phyloP scores from a whole-genome alignment of 2,329 filamentous ascomycete genomes.

The Fonsecaea pedrosoi region DNA sequence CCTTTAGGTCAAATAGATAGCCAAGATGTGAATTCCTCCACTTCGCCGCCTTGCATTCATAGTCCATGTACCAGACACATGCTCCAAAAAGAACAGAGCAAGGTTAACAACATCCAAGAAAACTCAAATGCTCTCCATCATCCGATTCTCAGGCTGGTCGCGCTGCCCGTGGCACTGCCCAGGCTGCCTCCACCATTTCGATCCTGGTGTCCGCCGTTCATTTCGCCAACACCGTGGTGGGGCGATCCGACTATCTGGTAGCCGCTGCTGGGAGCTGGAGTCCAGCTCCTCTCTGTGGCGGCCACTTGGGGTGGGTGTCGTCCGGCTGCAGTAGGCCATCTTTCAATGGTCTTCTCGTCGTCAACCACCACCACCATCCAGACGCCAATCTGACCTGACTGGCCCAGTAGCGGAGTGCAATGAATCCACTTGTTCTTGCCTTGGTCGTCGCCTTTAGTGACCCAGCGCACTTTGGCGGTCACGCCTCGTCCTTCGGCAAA shows the following conservation, averaged over 20 bases:
- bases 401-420: slow-evolving; percentile 73
- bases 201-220: slow-evolving; percentile 17
- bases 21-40: neutral
- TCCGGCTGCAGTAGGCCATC: slow-evolving; percentile 26
- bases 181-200: slow-evolving; percentile 26
- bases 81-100: neutral
- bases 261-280: slow-evolving; percentile 21
- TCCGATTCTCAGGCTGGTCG: slow-evolving; percentile 33
- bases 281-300: slow-evolving; percentile 24
- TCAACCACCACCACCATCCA: slow-evolving; percentile 81
- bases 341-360: slow-evolving; percentile 55
- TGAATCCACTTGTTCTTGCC: slow-evolving; percentile 77
- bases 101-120: slow-evolving; percentile 6
- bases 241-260: slow-evolving; percentile 16
- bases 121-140: neutral
- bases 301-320: slow-evolving; percentile 29
- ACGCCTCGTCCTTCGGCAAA: slow-evolving; percentile 72
- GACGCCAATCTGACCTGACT: slow-evolving; percentile 71
- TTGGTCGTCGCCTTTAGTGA: slow-evolving; percentile 56
- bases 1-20: neutral
- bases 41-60: neutral
- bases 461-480: slow-evolving; percentile 76
- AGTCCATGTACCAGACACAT: neutral
- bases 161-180: slow-evolving; percentile 26
- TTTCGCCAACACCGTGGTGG: slow-evolving; percentile 17